Evolutionary conservation across 305 asterid species (phyloP).

Genomic region (Fraxinus sp.): DNA sequence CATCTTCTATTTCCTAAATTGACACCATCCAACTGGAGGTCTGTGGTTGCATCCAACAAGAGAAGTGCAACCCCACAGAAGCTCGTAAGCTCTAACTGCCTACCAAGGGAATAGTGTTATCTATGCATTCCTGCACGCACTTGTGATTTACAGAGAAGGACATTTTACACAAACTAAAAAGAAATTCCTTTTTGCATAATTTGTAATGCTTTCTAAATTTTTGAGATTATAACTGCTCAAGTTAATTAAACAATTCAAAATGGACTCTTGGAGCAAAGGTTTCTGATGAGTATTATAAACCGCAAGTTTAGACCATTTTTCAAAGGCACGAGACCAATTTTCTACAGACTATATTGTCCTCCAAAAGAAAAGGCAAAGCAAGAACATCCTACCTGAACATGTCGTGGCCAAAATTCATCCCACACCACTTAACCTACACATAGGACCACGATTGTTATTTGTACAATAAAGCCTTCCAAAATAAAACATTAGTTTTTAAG

Average conservation of each 20-base stretch:
- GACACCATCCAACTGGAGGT: background rate
- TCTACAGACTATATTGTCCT: background rate
- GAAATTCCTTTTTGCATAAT: background rate
- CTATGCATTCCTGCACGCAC: background rate
- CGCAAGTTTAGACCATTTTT: background rate
- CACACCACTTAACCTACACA: background rate
- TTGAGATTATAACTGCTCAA: background rate
- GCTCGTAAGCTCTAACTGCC: background rate
- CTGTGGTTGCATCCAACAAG: background rate
- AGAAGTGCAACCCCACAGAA: background rate
- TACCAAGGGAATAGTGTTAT: background rate
- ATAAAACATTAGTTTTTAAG: background rate
- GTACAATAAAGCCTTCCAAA: background rate
- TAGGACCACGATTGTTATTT: background rate
- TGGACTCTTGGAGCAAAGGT: background rate
- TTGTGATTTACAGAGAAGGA: background rate
- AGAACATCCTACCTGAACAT: background rate
- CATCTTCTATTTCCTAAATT: background rate
- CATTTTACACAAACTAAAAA: background rate
- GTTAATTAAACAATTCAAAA: background rate
- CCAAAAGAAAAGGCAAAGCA: background rate
- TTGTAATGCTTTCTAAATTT: background rate
- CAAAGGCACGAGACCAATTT: background rate
- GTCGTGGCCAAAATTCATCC: background rate
- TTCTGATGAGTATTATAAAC: background rate